Evolutionary conservation across 1,284 basidiomycete species (phyloP), one percentile per base, ranked within the genome.

Genomic region (Melampsora abietis-canadensis): DNA sequence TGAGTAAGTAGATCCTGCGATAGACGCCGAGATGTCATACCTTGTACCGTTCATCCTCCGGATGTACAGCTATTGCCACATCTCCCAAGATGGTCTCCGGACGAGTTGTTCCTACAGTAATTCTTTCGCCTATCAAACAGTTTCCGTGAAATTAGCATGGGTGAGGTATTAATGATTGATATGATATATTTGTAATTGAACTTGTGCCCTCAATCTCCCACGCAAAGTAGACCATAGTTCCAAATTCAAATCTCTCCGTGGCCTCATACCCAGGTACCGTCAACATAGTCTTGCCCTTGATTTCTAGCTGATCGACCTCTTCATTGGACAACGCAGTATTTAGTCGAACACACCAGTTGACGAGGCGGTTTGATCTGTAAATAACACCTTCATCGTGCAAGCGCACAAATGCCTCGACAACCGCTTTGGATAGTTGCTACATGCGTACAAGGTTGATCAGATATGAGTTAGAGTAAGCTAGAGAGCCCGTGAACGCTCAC

Each of bases 31-130:
- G 30, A 8, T 1, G 17, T 76, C 77, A 63, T 51, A 84, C 83
- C 81, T 85, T 95, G 85, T 98, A 98, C n/a, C 96, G 87, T 34
- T 87, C 82, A 82, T 98, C 96, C 76, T 94, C 87, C 2, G 94
- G 94, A 83, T 99, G 95, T 0, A 98, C 92, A 60, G 96, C 96
- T 62, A 99, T 90, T 44, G 92, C 96, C 6, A 94, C 94, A 86
- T 98, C 96, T 76, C 96, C 96, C 0, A 99, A 87, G 91, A 98
- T 96, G 0, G 96, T 98, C 84, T 98, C 96, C 0, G 94, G 94
- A 86, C 96, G 92, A 14, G 96, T 98, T 2, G 96, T 98, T 0
- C 94, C 95, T 66, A 99, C 90, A 73, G 96, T 86, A 77, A 98
- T 91, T 81, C 87, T 90, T 82, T 98, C 95, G 76, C 96, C 94